Evolutionary conservation across 2,329 filamentous ascomycete genomes (phyloP), one percentile per base, ranked within the genome.

Genomic region (Fragosphaeria purpurea): DNA sequence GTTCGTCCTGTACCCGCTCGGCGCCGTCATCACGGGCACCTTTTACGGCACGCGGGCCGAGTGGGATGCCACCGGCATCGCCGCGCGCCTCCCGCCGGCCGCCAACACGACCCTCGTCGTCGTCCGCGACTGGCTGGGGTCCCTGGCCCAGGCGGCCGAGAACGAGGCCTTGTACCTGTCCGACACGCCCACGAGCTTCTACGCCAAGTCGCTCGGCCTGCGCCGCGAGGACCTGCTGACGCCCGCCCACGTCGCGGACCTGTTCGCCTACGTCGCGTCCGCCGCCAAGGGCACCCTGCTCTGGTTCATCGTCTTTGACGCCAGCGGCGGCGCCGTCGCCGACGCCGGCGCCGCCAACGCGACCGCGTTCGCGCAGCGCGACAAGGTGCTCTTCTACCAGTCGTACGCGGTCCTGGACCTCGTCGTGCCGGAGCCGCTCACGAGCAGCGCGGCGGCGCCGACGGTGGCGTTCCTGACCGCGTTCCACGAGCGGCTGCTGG

Each of bases 261-360:
- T 84, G 4, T 79, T 84, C 59, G 52, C 67, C 3, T 82, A 77
- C 60, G 63, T 83, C 41, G 73, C 78, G 50, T 57, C 59, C 0
- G 61, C 69, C 1, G 60, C 73, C 47, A 73, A 72, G 51, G 77
- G 73, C 3, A 79, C 76, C 0, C 61, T 74, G 2, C 55, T 79
- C 3, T 83, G 80, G 78, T 76, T 77, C 58, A 65, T 82, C 51
- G 80, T 83, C 42, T 84, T 83, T 58, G 77, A 83, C 59, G 71
- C 77, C 1, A 70, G 73, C 12, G 81, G 79, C 42, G 82, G 82
- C 8, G 79, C 79, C 10, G 71, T 79, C 47, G 73, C 70, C 56
- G 79, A 84, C 51, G 65, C 76, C 1, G 65, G 76, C 1, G 64
- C 79, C 0, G 61, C 63, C 53, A 69, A 81, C 56, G 74, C 73